phyloP scores from a whole-genome alignment of 2,329 filamentous ascomycete species.

The Exserohilum rostratum region DNA sequence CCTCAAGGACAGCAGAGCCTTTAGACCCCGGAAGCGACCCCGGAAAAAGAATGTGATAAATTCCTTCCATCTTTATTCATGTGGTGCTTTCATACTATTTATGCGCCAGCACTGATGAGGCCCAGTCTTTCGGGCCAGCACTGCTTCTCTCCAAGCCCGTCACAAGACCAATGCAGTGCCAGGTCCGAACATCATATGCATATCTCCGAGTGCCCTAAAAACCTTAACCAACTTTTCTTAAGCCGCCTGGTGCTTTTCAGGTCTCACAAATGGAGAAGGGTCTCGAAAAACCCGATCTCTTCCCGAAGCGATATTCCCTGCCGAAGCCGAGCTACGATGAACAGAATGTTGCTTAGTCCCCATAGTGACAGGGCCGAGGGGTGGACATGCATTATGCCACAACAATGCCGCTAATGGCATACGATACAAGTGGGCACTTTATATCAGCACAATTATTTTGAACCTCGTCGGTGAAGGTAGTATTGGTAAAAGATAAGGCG shows the following conservation, averaged over 20 bases:
- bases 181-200: neutral
- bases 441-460: neutral
- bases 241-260: neutral
- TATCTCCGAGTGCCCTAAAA: neutral
- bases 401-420: neutral
- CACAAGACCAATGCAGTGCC: neutral
- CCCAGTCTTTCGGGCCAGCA: neutral
- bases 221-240: neutral
- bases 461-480: neutral
- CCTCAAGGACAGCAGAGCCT: neutral
- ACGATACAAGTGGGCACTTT: neutral
- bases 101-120: neutral
- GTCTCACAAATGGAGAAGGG: slow-evolving; percentile 1
- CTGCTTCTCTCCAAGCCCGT: neutral
- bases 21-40: neutral
- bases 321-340: neutral
- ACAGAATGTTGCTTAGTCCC: neutral
- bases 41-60: neutral
- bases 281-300: neutral
- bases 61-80: neutral
- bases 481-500: neutral
- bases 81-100: neutral
- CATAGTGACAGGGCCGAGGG: neutral
- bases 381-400: neutral
- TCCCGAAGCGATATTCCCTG: neutral